These are phyloP conservation scores for Serendipita sp. DNA, from an alignment of 768 basidiomycete genomes.

Conservation along the genomic window DNA sequence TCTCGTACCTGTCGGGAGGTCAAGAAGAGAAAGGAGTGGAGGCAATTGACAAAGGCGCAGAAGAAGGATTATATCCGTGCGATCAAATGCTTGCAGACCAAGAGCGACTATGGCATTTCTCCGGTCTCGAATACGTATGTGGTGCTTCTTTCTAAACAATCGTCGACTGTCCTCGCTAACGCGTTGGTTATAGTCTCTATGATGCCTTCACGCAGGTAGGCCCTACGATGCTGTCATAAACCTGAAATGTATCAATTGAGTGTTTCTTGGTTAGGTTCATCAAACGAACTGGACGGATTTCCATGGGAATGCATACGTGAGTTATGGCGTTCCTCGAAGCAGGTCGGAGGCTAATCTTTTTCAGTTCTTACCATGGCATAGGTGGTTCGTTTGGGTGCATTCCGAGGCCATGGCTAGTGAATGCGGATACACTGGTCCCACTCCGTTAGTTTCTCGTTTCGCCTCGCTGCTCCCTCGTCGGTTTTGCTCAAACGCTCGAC, in stretches of 20 bases:
- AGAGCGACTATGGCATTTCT: slow-evolving; percentile 1
- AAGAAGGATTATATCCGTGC: slow-evolving; percentile 3
- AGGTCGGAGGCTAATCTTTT: background rate
- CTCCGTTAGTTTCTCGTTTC: background rate
- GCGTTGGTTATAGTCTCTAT: background rate
- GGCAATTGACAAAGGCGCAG: background rate
- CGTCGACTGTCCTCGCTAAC: background rate
- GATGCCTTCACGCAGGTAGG: background rate
- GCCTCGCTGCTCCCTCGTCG: background rate
- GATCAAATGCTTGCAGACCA: slow-evolving; percentile 1
- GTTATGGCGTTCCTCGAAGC: no score
- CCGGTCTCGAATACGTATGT: background rate
- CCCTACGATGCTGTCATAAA: no score
- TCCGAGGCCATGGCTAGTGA: background rate
- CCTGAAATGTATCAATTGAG: background rate
- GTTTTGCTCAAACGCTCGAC: background rate
- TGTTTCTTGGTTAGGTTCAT: background rate
- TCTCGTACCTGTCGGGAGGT: background rate
- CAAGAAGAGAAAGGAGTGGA: background rate
- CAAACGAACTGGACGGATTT: background rate
- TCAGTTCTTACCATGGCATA: slow-evolving; percentile 3
- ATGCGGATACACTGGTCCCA: background rate
- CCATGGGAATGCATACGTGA: background rate
- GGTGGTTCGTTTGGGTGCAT: slow-evolving; percentile 3
- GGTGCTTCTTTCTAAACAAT: background rate